These are phyloP conservation scores for Rhizoclosmatium globosum DNA, from an alignment of 192 early-diverging fungal species.

Conservation along the genomic window DNA sequence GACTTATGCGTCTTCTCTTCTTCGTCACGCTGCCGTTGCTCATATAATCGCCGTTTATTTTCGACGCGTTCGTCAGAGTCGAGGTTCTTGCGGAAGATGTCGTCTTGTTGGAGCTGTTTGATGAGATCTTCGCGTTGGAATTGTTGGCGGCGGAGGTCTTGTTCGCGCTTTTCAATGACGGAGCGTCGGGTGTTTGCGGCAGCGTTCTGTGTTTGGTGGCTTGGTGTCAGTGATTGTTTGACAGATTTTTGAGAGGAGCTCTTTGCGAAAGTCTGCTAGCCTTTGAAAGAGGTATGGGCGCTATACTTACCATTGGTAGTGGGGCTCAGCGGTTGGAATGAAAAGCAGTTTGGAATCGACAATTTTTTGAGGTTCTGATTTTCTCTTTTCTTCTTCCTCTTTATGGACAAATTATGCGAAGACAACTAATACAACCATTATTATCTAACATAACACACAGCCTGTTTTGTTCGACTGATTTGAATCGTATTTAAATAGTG, in stretches of 20 bases:
- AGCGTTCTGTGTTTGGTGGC: constrained; percentile 4
- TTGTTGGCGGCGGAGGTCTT: constrained; percentile 50
- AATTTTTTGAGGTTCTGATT: not conserved
- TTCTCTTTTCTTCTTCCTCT: not conserved
- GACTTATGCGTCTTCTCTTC: constrained; percentile 45
- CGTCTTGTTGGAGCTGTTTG: constrained; percentile 53
- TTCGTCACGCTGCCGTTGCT: constrained; percentile 40
- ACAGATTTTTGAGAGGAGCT: no score
- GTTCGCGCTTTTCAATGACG: constrained; percentile 47
- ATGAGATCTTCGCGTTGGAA: constrained; percentile 56
- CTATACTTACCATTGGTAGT: no score
- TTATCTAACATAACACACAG: no score
- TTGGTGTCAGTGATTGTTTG: not conserved
- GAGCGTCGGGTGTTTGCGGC: constrained; percentile 16
- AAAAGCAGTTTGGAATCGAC: not conserved
- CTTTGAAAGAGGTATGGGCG: no score
- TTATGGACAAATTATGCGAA: not conserved
- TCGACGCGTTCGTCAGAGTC: constrained; percentile 57
- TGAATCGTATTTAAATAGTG: no score
- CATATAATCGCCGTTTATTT: constrained; percentile 47
- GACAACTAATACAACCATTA: not conserved
- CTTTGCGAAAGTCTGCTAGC: no score
- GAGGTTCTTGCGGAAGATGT: constrained; percentile 47
- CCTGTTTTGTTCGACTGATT: no score
- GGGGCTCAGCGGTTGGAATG: no score